Evolutionary conservation across 768 basidiomycete species (phyloP).

Genomic region (Coprinellus aureogranulatus): DNA sequence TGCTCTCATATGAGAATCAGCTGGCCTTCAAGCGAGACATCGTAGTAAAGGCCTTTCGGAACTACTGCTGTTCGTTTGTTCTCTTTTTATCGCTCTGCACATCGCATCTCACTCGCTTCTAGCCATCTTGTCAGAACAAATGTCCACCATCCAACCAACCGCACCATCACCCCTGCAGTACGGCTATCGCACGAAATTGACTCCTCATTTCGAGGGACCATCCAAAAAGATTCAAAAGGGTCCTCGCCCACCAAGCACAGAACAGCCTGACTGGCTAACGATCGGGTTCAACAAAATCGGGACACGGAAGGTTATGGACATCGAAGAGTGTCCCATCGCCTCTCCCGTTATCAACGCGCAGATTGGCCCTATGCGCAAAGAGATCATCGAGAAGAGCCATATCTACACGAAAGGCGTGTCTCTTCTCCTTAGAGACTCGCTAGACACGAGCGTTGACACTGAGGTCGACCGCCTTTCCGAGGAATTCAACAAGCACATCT

Average conservation of each 20-base stretch:
- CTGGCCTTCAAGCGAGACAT: constrained; percentile 84
- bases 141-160: constrained; percentile 71
- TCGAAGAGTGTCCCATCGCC: constrained; percentile 96
- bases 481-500: constrained; percentile 61
- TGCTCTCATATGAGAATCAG: constrained; percentile 85
- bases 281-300: constrained; percentile 90
- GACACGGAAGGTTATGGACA: constrained; percentile 75
- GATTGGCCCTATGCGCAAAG: constrained; percentile 55
- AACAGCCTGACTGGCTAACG: constrained; percentile 65
- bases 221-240: constrained; percentile 38
- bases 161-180: constrained; percentile 89
- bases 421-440: constrained; percentile 84
- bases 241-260: constrained; percentile 16
- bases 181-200: constrained; percentile 93
- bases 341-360: constrained; percentile 75
- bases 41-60: constrained; percentile 77
- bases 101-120: constrained; percentile 5
- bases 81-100: not conserved
- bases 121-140: constrained; percentile 51
- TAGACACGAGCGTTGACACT: constrained; percentile 26
- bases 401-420: constrained; percentile 87
- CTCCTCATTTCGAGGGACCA: constrained; percentile 90
- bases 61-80: constrained; percentile 56
- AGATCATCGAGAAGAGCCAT: constrained; percentile 74
- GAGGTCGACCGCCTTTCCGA: constrained; percentile 34